Conservation (phyloP, 177 flowering plant species). For the Tripterygium wilfordii region DNA sequence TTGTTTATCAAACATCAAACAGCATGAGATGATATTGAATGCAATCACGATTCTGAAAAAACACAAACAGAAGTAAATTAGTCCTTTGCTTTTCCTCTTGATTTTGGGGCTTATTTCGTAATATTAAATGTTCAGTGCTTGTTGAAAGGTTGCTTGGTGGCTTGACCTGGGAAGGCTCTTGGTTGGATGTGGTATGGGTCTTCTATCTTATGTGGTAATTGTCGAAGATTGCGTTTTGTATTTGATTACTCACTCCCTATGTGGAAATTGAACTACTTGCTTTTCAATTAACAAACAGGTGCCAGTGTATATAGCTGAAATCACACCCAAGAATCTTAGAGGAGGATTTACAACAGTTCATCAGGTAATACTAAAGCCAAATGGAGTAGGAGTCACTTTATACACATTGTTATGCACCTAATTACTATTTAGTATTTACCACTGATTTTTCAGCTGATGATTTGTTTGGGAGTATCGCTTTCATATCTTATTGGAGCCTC, state of each 20-base stretch:
- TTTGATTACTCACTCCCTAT: neutral
- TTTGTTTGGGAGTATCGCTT: slow-evolving; percentile 55
- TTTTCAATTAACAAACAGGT: slow-evolving; percentile 17
- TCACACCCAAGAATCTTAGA: slow-evolving; percentile 54
- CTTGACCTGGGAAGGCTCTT: slow-evolving; percentile 32
- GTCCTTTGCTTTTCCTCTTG: neutral
- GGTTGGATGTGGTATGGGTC: slow-evolving; percentile 29
- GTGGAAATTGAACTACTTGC: neutral
- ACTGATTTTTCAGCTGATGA: slow-evolving; percentile 50
- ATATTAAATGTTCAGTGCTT: neutral
- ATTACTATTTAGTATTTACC: too few relatives aligned
- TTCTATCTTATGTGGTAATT: slow-evolving; percentile 34
- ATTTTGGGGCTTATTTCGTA: neutral
- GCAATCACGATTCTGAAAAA: too few relatives aligned
- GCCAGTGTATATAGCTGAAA: slow-evolving; percentile 38
- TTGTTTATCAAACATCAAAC: too few relatives aligned
- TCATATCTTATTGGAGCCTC: slow-evolving; percentile 51
- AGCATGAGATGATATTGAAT: too few relatives aligned
- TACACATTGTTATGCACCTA: neutral
- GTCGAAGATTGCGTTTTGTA: neutral
- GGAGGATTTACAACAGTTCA: slow-evolving; percentile 64
- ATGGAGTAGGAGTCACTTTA: neutral
- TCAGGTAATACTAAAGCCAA: slow-evolving; percentile 31
- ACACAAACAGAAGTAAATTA: neutral
- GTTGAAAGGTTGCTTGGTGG: slow-evolving; percentile 24